Evolutionary conservation across 1,139 yeast species (phyloP), one percentile per base, ranked within the genome.

Genomic region (Geotrichum carabidarum): DNA sequence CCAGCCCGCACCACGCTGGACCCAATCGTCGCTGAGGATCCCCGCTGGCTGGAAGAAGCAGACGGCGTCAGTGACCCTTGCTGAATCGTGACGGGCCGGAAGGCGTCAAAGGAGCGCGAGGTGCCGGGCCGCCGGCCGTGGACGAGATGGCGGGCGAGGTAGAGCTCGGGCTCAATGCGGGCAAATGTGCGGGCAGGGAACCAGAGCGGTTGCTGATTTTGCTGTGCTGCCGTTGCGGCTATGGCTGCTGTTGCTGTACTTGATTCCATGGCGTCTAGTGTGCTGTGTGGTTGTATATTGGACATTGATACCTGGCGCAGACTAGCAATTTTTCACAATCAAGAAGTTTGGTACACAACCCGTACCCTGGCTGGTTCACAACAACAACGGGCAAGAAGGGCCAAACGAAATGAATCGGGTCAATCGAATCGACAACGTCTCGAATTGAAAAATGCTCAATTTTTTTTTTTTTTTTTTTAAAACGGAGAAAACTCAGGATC

Each of bases 101-200:
- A 87, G 68, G 90, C 96, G 60, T 79, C 78, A 64, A 84, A 82
- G 45, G 77, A 74, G 46, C 97, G 78, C 54, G 83, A 71, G 37
- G 27, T 50, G 54, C 70, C 71, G 1, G 76, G 76, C 12, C 89
- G 82, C 11, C 94, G 87, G 57, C 96, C 83, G 35, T 84, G 69
- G 1, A 91, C 93, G 32, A 91, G 69, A 68, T 90, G 95, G 64
- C 95, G 79, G 65, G 86, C 85, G 51, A 91, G 75, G 4, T 91
- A 86, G 12, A 88, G 71, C 57, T 87, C 95, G 0, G 98, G 97
- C 8, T 94, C 90, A 44, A 91, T 78, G 54, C 95, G 76, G 1
- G 94, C 91, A 52, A 91, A 74, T 15, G 90, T 89, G 42, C 83
- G 86, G 1, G 96, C 93, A 3, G 94, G 84, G 67, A 90, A 88